A percentile compares a stretch with the other conserved stretches of the same genome.
Evolutionary conservation across 2,329 filamentous ascomycete genomes (phyloP).

Genomic region (Colletotrichum sp.): DNA sequence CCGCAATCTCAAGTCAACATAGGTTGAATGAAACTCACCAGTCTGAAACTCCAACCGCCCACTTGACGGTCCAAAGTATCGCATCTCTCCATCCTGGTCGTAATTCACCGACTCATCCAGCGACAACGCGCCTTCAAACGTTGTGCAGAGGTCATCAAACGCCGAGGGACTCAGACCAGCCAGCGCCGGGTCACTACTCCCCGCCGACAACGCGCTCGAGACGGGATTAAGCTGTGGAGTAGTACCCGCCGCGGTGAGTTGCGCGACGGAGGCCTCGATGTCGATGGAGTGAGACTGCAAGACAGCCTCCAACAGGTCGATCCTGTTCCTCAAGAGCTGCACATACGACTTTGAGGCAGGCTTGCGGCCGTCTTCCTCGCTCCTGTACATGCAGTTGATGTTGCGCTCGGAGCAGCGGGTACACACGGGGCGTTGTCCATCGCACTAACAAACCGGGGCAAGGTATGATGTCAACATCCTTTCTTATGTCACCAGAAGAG

Average conservation of each 20-base stretch:
- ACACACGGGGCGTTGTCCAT: conserved; percentile 35
- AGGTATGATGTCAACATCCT: neutral
- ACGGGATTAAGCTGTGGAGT: neutral
- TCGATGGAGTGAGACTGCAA: conserved; percentile 34
- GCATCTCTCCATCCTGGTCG: conserved; percentile 36
- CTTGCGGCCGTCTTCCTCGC: conserved; percentile 36
- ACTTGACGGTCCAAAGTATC: conserved; percentile 41
- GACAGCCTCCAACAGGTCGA: conserved; percentile 34
- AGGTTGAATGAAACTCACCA: neutral
- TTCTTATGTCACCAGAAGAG: no score
- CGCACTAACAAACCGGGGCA: conserved; percentile 29
- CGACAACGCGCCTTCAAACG: conserved; percentile 35
- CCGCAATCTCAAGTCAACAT: neutral
- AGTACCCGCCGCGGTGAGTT: neutral
- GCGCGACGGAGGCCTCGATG: conserved; percentile 28
- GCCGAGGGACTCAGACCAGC: conserved; percentile 1
- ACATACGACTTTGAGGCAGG: conserved; percentile 39
- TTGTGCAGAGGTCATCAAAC: conserved; percentile 14
- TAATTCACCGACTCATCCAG: conserved; percentile 40
- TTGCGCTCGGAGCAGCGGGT: conserved; percentile 33
- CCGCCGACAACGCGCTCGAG: conserved; percentile 2
- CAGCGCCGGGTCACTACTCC: neutral
- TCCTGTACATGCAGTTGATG: conserved; percentile 33
- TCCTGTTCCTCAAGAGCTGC: conserved; percentile 34
- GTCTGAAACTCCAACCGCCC: conserved; percentile 35